phyloP scores from a whole-genome alignment of 2,329 filamentous ascomycete genomes.

The Xylaria arbuscula region DNA sequence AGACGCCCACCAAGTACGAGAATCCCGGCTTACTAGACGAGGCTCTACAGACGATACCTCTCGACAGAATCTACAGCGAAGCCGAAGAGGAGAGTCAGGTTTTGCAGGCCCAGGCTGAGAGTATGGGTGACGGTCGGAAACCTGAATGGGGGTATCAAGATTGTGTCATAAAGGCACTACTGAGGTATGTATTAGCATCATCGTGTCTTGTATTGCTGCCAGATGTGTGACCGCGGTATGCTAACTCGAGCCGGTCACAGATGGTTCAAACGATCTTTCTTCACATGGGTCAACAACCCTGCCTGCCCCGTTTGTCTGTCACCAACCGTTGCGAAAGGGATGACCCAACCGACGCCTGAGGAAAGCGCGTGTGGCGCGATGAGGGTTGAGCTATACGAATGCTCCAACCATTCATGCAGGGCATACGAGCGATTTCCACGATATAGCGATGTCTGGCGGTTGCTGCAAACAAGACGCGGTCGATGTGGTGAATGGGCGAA shows the following conservation, averaged over 20 bases:
- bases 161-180: conserved; percentile 88
- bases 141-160: conserved; percentile 98
- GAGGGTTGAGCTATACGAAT: conserved; percentile 90
- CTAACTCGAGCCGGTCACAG: conserved; percentile 55
- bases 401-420: conserved; percentile 79
- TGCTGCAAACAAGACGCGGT: conserved; percentile 86
- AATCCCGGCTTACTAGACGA: conserved; percentile 95
- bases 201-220: not conserved
- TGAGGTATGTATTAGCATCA: conserved; percentile 69
- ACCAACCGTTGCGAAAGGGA: conserved; percentile 84
- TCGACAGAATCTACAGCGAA: conserved; percentile 91
- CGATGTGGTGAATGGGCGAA: conserved; percentile 97
- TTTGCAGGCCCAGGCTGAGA: conserved; percentile 86
- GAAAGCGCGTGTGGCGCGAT: conserved; percentile 89
- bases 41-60: conserved; percentile 83
- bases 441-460: conserved; percentile 93
- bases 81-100: conserved; percentile 94
- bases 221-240: conserved; percentile 28
- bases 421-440: conserved; percentile 90
- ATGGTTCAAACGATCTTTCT: conserved; percentile 97
- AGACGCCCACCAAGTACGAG: conserved; percentile 93
- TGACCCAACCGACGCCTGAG: conserved; percentile 86
- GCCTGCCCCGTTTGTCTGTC: conserved; percentile 83
- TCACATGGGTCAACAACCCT: conserved; percentile 97
- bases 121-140: conserved; percentile 81